These are phyloP conservation scores for Ailanthus altissimus DNA, from an alignment of 345 rosid genomes.

Conservation along the genomic window DNA sequence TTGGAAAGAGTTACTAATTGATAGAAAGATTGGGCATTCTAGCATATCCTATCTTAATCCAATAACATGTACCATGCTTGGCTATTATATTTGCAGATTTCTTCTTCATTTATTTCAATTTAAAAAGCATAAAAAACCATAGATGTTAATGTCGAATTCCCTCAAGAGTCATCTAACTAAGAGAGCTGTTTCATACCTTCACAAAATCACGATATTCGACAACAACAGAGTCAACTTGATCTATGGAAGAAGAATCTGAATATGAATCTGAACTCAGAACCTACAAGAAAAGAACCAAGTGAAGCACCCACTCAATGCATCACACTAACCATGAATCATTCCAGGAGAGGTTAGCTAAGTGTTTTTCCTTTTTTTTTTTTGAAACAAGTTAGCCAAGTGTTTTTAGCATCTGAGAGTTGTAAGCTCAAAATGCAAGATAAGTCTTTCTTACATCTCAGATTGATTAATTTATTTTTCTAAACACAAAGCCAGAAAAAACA, in stretches of 20 bases:
- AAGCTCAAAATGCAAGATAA: conserved; percentile 10
- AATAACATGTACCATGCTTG: not conserved
- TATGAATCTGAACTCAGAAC: conserved; percentile 49
- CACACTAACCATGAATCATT: not conserved
- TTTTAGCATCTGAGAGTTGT: not conserved
- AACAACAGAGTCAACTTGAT: conserved; percentile 60
- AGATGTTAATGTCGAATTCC: not conserved
- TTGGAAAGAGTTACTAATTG: not conserved
- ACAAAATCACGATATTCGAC: conserved; percentile 72
- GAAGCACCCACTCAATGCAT: conserved; percentile 9
- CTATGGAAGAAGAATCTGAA: conserved; percentile 34
- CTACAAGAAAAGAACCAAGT: conserved; percentile 38
- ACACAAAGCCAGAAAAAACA: not conserved
- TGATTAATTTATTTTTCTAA: not conserved
- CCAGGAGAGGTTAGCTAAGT: not conserved
- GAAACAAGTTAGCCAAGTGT: not conserved
- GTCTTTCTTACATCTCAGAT: not conserved
- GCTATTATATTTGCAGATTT: not conserved
- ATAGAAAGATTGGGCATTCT: not conserved
- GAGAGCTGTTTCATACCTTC: conserved; percentile 50
- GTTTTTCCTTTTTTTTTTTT: too few species aligned
- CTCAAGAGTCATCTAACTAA: not conserved
- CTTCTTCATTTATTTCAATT: not conserved
- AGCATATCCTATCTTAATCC: conserved; percentile 9
- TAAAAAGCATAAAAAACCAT: not conserved